phyloP scores from a whole-genome alignment of 2,329 filamentous ascomycete genomes.

The Lachnellula willkommii region DNA sequence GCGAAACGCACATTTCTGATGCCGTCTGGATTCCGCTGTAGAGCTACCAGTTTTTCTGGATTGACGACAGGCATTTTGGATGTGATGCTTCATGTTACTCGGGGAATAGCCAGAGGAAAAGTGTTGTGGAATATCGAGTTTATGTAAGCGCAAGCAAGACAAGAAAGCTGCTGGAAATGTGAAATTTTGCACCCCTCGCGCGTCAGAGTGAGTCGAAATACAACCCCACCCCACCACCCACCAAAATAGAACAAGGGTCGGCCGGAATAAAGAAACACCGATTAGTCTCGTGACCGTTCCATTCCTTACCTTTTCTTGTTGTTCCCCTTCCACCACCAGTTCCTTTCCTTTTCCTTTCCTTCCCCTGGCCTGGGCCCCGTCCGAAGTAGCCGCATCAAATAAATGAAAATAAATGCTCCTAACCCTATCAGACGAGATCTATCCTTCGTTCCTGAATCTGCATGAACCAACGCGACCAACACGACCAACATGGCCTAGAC shows the following conservation, averaged over 20 bases:
- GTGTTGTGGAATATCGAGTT: not conserved
- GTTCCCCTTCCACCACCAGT: too few species aligned
- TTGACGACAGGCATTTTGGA: conserved; percentile 79
- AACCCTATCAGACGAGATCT: not conserved
- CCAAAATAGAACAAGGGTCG: too few species aligned
- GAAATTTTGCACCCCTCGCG: not conserved
- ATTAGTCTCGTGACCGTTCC: too few species aligned
- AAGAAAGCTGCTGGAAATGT: not conserved
- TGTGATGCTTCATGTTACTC: conserved; percentile 12
- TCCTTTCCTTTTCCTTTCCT: too few species aligned
- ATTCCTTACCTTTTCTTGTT: not conserved
- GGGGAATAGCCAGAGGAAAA: not conserved
- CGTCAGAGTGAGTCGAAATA: not conserved
- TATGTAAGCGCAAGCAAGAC: not conserved
- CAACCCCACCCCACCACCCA: not conserved
- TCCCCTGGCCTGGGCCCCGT: not conserved
- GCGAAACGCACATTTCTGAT: conserved; percentile 75
- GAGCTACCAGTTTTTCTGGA: conserved; percentile 80
- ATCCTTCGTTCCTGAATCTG: not conserved
- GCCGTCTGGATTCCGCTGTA: conserved; percentile 82
- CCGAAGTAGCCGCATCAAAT: too few species aligned
- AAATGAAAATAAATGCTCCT: not conserved
- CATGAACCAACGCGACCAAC: not conserved
- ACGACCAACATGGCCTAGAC: not conserved
- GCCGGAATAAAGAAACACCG: too few species aligned